Evolutionary conservation across 768 basidiomycete genomes (phyloP).

Genomic region (Collybia mongolica): DNA sequence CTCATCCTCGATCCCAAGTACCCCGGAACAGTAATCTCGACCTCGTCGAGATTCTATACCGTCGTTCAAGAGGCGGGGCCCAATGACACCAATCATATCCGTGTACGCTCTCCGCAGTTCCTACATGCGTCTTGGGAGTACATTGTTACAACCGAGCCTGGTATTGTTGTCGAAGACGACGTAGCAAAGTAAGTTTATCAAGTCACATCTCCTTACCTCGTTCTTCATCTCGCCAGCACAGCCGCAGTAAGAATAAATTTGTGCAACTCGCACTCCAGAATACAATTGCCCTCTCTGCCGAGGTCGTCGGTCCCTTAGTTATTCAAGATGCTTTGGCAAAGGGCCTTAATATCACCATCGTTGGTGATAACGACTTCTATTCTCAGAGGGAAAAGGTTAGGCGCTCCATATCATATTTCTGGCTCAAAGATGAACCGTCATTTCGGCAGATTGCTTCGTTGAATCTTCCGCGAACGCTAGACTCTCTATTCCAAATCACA

Average conservation of each 20-base stretch:
- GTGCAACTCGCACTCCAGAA: conserved; percentile 86
- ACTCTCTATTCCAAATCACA: conserved; percentile 64
- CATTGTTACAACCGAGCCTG: conserved; percentile 38
- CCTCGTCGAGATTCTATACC: conserved; percentile 93
- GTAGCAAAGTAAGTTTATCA: conserved; percentile 35
- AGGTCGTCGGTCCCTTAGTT: conserved; percentile 46
- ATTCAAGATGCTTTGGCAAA: conserved; percentile 40
- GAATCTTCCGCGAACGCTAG: conserved; percentile 59
- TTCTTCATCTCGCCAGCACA: conserved; percentile 12
- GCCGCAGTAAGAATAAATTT: conserved; percentile 80
- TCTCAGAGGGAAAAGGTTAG: conserved; percentile 85
- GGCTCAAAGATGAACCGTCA: background rate
- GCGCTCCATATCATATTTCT: background rate
- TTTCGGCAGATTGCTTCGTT: conserved; percentile 57
- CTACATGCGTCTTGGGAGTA: conserved; percentile 78
- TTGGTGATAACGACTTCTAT: conserved; percentile 97
- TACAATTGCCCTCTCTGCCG: conserved; percentile 65
- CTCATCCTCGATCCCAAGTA: conserved; percentile 89
- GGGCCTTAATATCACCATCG: conserved; percentile 77
- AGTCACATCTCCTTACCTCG: background rate
- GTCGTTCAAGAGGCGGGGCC: conserved; percentile 46
- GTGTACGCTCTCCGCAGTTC: conserved; percentile 91
- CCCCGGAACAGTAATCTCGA: conserved; percentile 86
- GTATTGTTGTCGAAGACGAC: conserved; percentile 30
- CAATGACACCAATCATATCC: conserved; percentile 42